Conservation (phyloP, 495 filamentous ascomycete genomes). For the Elasticomyces elasticus region DNA sequence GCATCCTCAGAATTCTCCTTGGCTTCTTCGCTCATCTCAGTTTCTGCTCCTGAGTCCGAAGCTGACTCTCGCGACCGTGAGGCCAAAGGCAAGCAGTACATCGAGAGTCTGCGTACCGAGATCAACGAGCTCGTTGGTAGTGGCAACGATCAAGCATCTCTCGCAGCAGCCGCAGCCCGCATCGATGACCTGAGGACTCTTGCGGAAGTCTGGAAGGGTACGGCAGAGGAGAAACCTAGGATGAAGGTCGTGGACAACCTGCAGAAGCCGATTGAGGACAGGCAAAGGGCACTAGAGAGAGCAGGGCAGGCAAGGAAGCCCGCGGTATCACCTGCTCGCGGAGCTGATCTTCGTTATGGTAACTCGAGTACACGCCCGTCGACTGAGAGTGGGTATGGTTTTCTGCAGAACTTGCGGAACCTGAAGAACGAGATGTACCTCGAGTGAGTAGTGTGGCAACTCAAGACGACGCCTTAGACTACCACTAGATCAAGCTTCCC, state of each 20-base stretch:
- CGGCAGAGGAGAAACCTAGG: conserved; percentile 82
- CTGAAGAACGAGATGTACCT: conserved; percentile 64
- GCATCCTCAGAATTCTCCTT: conserved; percentile 56
- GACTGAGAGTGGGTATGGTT: conserved; percentile 48
- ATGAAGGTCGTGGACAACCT: conserved; percentile 70
- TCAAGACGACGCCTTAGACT: background rate
- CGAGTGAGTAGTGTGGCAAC: conserved; percentile 26
- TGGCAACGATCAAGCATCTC: conserved; percentile 36
- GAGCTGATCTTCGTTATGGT: conserved; percentile 10
- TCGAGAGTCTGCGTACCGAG: conserved; percentile 59
- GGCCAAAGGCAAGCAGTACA: conserved; percentile 66
- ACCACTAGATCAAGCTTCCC: background rate
- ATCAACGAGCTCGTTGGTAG: conserved; percentile 55
- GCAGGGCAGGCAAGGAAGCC: conserved; percentile 2
- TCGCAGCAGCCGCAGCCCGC: conserved; percentile 59
- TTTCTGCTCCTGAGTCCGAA: conserved; percentile 63
- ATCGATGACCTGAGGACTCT: conserved; percentile 65
- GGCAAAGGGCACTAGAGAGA: conserved; percentile 23
- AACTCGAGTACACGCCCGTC: conserved; percentile 17
- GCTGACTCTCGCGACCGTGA: conserved; percentile 55
- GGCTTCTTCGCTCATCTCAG: conserved; percentile 67
- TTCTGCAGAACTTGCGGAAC: conserved; percentile 71
- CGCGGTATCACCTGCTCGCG: background rate
- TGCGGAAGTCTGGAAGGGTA: conserved; percentile 78
- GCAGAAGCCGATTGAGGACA: conserved; percentile 22